phyloP scores from a whole-genome alignment of 2,329 filamentous ascomycete species.

The Fusarium sp. region DNA sequence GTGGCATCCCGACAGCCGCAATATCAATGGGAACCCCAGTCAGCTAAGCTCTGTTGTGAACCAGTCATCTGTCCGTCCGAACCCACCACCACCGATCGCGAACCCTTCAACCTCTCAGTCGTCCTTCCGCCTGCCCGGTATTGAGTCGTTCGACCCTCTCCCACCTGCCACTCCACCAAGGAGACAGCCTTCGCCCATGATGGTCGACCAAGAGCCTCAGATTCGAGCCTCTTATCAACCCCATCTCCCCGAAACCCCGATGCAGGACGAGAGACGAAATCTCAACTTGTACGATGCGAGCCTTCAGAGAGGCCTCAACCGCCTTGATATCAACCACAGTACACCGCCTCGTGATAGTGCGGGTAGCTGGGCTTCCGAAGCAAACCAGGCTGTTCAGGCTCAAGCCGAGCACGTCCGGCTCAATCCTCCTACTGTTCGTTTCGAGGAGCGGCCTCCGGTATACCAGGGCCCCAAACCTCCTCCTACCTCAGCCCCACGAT shows the following conservation, averaged over 20 bases:
- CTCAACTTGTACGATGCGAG: slow-evolving; percentile 72
- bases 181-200: slow-evolving; percentile 79
- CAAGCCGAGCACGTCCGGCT: slow-evolving; percentile 63
- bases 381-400: slow-evolving; percentile 64
- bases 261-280: slow-evolving; percentile 60
- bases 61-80: slow-evolving; percentile 68
- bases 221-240: slow-evolving; percentile 47
- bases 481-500: slow-evolving; percentile 45
- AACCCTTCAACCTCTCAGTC: slow-evolving; percentile 64
- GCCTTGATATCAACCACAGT: slow-evolving; percentile 70
- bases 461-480: slow-evolving; percentile 47
- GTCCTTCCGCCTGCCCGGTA: slow-evolving; percentile 80
- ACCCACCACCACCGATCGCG: slow-evolving; percentile 61
- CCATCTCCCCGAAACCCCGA: slow-evolving; percentile 45
- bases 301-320: slow-evolving; percentile 72
- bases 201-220: slow-evolving; percentile 68
- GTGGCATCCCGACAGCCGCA: slow-evolving; percentile 85
- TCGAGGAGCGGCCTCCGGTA: slow-evolving; percentile 60
- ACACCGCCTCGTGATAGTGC: slow-evolving; percentile 63
- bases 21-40: slow-evolving; percentile 71
- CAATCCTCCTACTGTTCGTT: slow-evolving; percentile 62
- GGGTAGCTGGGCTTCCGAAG: slow-evolving; percentile 66
- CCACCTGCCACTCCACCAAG: slow-evolving; percentile 72
- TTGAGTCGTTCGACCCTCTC: slow-evolving; percentile 88
- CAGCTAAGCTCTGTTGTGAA: slow-evolving; percentile 82